phyloP scores from a whole-genome alignment of 2,329 filamentous ascomycete genomes.

The Ophiostoma ips region DNA sequence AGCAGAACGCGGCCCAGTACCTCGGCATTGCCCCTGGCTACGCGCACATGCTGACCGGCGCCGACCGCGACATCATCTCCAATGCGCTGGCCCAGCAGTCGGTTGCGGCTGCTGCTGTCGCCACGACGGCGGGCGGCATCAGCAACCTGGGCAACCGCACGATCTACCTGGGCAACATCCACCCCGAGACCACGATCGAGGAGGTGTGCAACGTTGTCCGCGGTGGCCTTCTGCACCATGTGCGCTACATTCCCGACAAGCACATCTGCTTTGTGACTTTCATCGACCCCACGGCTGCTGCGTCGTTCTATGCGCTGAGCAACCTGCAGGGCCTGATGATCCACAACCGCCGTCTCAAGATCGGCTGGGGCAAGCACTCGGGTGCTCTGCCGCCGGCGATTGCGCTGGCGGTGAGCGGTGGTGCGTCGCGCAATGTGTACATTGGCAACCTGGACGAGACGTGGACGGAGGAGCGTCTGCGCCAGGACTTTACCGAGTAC shows the following conservation, averaged over 20 bases:
- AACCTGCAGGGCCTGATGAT: slow-evolving; percentile 98
- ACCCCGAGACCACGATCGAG: slow-evolving; percentile 96
- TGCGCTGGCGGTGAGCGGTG: slow-evolving; percentile 86
- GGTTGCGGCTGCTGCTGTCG: slow-evolving; percentile 88
- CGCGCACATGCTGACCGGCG: slow-evolving; percentile 88
- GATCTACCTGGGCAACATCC: slow-evolving; percentile 96
- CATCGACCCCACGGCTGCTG: slow-evolving; percentile 93
- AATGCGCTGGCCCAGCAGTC: slow-evolving; percentile 95
- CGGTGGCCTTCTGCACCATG: slow-evolving; percentile 89
- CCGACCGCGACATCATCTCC: slow-evolving; percentile 91
- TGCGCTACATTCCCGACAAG: slow-evolving; percentile 98
- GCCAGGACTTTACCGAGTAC: slow-evolving; percentile 93
- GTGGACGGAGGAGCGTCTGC: slow-evolving; percentile 89
- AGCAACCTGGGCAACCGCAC: slow-evolving; percentile 96
- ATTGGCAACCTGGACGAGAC: slow-evolving; percentile 94
- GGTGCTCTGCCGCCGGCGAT: slow-evolving; percentile 92
- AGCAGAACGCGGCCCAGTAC: slow-evolving; percentile 97
- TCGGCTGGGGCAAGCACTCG: slow-evolving; percentile 98
- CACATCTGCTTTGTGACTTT: slow-evolving; percentile 99
- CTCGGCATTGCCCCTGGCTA: slow-evolving; percentile 94
- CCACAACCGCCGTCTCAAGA: slow-evolving; percentile 93
- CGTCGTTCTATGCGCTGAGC: slow-evolving; percentile 94
- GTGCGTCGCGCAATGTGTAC: slow-evolving; percentile 96
- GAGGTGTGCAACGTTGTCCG: slow-evolving; percentile 99
- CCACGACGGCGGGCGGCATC: slow-evolving; percentile 89